A percentile compares a stretch with the other conserved stretches of the same genome.
Evolutionary conservation across 176 grass and related monocot species (phyloP).

Genomic region (Lolium perenne): DNA sequence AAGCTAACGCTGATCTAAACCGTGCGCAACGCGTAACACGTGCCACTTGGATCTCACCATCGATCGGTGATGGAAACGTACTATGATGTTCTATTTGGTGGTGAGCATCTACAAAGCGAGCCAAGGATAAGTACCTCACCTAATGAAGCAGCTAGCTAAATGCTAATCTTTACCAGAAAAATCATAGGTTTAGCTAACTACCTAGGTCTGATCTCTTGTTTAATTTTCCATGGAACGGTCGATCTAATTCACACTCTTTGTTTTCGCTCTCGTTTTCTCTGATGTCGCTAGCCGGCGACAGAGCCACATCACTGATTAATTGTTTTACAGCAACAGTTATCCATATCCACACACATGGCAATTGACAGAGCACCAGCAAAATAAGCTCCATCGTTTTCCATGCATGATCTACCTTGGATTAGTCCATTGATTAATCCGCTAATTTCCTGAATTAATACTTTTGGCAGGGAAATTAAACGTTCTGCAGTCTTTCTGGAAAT

Average conservation of each 20-base stretch:
- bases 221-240: not conserved
- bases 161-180: no score
- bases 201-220: not conserved
- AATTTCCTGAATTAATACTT: not conserved
- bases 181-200: no score
- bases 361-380: not conserved
- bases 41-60: not conserved
- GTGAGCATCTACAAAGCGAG: not conserved
- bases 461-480: no score
- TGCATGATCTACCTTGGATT: not conserved
- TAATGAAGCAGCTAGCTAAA: not conserved
- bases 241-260: not conserved
- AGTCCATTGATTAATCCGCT: not conserved
- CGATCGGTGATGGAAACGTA: not conserved
- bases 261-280: not conserved
- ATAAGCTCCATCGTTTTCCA: not conserved
- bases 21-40: not conserved
- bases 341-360: not conserved
- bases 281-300: not conserved
- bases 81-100: not conserved
- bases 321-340: slow-evolving; percentile 9
- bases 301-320: not conserved
- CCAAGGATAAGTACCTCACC: not conserved
- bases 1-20: not conserved
- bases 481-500: no score